phyloP scores from a whole-genome alignment of 192 early-diverging fungal genomes.

The Spizellomyces punctatus region DNA sequence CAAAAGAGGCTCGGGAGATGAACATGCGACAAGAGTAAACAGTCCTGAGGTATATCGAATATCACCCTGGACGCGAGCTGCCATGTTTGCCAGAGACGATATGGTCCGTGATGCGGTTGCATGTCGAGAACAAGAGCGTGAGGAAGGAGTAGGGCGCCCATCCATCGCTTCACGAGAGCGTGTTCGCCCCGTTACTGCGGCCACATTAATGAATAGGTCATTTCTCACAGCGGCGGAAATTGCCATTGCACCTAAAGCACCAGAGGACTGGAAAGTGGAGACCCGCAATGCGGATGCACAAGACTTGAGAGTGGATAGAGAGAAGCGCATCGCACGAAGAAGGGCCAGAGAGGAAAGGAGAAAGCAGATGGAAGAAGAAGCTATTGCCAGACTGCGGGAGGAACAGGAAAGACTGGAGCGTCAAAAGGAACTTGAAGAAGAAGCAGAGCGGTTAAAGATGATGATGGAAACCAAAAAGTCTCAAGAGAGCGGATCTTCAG shows the following conservation, averaged over 20 bases:
- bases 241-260: neutral
- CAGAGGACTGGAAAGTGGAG: slow-evolving; percentile 10
- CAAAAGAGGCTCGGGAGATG: too few relatives aligned
- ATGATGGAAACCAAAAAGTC: too few relatives aligned
- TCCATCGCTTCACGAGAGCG: too few relatives aligned
- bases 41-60: neutral
- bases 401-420: too few relatives aligned
- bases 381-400: too few relatives aligned
- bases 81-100: slow-evolving; percentile 3
- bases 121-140: neutral
- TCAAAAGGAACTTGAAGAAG: too few relatives aligned
- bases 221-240: too few relatives aligned
- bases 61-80: slow-evolving; percentile 17
- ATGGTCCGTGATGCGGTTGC: slow-evolving; percentile 5
- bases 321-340: neutral
- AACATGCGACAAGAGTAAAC: neutral
- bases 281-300: neutral
- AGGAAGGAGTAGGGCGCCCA: neutral
- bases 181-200: too few relatives aligned
- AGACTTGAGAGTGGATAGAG: slow-evolving; percentile 1
- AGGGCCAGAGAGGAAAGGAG: neutral
- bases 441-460: too few relatives aligned
- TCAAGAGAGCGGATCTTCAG: too few relatives aligned
- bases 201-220: too few relatives aligned
- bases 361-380: neutral